phyloP scores from a whole-genome alignment of 2,329 filamentous ascomycete genomes.

The Colletotrichum gloeosporioides region DNA sequence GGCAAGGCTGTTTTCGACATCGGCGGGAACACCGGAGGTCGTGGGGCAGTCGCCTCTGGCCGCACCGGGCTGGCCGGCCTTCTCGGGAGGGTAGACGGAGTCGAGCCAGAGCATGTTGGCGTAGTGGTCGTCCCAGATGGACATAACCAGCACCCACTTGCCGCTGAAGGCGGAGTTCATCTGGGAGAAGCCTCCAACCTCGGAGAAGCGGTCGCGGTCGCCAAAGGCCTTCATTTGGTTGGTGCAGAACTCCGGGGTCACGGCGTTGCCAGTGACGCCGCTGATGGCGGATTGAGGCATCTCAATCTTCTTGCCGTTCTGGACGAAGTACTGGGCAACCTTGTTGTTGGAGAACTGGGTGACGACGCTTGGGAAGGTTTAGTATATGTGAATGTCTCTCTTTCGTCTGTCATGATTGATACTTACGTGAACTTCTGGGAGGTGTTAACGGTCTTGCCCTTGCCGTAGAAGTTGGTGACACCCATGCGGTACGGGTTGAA shows the following conservation, averaged over 20 bases:
- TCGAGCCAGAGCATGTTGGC: conserved; percentile 76
- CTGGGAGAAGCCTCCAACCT: conserved; percentile 58
- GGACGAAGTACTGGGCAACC: conserved; percentile 66
- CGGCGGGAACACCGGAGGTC: conserved; percentile 28
- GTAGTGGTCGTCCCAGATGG: conserved; percentile 59
- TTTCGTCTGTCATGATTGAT: background rate
- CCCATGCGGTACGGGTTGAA: conserved; percentile 70
- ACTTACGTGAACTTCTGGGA: conserved; percentile 53
- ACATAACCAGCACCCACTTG: conserved; percentile 71
- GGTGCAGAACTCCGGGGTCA: conserved; percentile 64
- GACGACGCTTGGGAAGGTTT: conserved; percentile 49
- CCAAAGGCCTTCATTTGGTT: conserved; percentile 60
- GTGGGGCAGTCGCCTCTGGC: conserved; percentile 28
- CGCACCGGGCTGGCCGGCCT: conserved; percentile 27
- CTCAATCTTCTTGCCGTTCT: conserved; percentile 60
- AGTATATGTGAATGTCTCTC: background rate
- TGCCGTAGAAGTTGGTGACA: conserved; percentile 63
- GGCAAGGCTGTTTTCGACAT: conserved; percentile 24
- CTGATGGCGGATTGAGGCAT: conserved; percentile 39
- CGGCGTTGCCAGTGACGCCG: conserved; percentile 40
- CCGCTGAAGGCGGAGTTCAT: conserved; percentile 60
- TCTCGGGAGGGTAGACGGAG: conserved; percentile 56
- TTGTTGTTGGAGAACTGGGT: conserved; percentile 60
- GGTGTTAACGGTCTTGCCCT: conserved; percentile 62
- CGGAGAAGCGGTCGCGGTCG: conserved; percentile 55